phyloP scores from a whole-genome alignment of 352 stramenopile genomes.

The Lagenidium sp. region DNA sequence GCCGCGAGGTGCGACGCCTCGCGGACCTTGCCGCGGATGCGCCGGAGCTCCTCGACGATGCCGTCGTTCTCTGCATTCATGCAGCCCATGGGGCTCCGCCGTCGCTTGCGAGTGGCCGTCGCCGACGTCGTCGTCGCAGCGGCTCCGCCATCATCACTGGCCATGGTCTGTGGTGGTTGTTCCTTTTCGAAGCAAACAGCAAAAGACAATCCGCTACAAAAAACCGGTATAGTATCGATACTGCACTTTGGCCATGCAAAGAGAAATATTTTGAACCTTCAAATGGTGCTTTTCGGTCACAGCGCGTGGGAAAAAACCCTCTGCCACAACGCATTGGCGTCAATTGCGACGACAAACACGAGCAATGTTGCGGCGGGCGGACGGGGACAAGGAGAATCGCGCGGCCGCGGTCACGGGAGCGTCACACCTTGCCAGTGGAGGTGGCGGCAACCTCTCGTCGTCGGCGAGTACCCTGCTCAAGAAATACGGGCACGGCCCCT shows the following conservation, averaged over 20 bases:
- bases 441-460: background rate
- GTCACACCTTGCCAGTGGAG: background rate
- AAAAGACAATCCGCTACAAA: too few species aligned
- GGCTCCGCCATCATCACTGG: too few species aligned
- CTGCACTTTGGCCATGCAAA: too few species aligned
- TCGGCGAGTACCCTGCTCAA: conserved; percentile 15
- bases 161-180: too few species aligned
- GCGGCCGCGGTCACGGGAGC: conserved; percentile 1
- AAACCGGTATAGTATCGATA: too few species aligned
- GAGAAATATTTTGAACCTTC: too few species aligned
- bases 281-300: too few species aligned
- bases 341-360: too few species aligned
- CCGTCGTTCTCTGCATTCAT: conserved; percentile 48
- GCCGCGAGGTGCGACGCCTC: conserved; percentile 54
- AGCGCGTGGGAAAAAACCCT: too few species aligned
- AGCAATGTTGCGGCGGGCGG: conserved; percentile 42
- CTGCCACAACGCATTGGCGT: too few species aligned
- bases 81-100: conserved; percentile 37
- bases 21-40: conserved; percentile 35
- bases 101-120: conserved; percentile 21
- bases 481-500: conserved; percentile 8
- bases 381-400: conserved; percentile 62
- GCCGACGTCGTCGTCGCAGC: too few species aligned
- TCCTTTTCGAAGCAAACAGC: too few species aligned
- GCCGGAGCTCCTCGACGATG: conserved; percentile 64